These are phyloP conservation scores for Diaporthe longicolla DNA, from an alignment of 2,329 filamentous ascomycete genomes.

Conservation along the genomic window DNA sequence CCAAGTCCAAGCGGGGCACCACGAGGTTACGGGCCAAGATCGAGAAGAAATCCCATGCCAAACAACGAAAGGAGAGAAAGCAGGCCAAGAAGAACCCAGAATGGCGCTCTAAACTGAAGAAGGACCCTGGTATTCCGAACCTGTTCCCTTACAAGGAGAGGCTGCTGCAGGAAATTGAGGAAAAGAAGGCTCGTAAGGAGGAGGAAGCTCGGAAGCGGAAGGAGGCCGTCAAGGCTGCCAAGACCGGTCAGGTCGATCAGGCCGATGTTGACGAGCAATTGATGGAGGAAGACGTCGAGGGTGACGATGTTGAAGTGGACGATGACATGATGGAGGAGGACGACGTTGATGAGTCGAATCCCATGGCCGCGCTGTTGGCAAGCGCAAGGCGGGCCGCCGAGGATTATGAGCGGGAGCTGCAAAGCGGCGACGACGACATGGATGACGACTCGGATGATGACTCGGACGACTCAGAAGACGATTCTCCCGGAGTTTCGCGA, in stretches of 20 bases:
- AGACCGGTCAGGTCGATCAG: conserved; percentile 62
- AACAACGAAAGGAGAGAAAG: conserved; percentile 92
- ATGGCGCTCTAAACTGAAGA: conserved; percentile 96
- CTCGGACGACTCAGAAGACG: conserved; percentile 68
- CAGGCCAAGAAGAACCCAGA: conserved; percentile 95
- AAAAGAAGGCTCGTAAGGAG: conserved; percentile 83
- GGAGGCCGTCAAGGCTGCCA: conserved; percentile 79
- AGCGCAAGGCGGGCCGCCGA: conserved; percentile 84
- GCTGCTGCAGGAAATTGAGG: conserved; percentile 94
- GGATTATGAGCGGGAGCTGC: conserved; percentile 77
- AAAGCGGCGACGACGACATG: conserved; percentile 69
- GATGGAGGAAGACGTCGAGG: conserved; percentile 60
- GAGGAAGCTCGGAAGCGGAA: conserved; percentile 81
- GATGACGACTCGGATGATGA: conserved; percentile 52
- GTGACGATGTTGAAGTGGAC: conserved; percentile 61
- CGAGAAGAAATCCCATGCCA: conserved; percentile 89
- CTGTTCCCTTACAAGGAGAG: conserved; percentile 98
- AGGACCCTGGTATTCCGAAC: conserved; percentile 97
- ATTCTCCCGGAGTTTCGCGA: conserved; percentile 62
- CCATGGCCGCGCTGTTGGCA: conserved; percentile 91
- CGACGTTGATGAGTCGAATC: conserved; percentile 79
- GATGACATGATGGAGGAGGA: conserved; percentile 65
- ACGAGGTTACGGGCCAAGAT: conserved; percentile 96
- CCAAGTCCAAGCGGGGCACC: conserved; percentile 92
- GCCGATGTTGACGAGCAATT: conserved; percentile 62